Base-by-base conservation (phyloP, 2,329 filamentous ascomycete species). In the Botrytis cinerea region DNA sequence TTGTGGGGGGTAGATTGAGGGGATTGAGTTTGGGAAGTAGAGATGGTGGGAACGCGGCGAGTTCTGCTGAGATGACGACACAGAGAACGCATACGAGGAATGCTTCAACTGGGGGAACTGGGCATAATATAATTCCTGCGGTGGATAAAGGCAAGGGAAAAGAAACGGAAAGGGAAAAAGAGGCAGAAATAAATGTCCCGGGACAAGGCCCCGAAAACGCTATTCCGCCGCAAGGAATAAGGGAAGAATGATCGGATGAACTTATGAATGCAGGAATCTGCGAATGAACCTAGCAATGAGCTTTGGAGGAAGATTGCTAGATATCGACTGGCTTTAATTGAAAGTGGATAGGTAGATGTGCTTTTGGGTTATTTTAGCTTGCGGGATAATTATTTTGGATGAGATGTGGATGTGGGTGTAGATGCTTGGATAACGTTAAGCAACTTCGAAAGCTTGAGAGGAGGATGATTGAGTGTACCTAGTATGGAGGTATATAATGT, bases 1-100 rank as follows among this genome's bases (percentile, higher is more conserved):
- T 67, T 40, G 64, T 67, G 64, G 64, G 64, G 3, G 46, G 64
- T 3, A 38, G 64, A 16, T 54, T 67, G 5, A 67, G 46, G 16
- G 64, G 45, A 1, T 28, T 67, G 0, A 67, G 64, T 67, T 67
- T 54, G 9, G 64, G 64, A 1, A 38, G 25, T 22, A 51, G 64
- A 18, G 45, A 51, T 67, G 63, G 32, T 8, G 45, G 7, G 25
- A 16, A 51, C 25, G 28, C 6, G 22, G 12, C 22, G 28, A 57
- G n/a, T 40, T 1, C 18, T 35, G 20, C 5, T 48, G 28, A 0
- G 28, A 32, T 32, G 20, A 45, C 28, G n/a, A 7, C 22, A 10
- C 22, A 25, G 45, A 38, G 18, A 32, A 20, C 22, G 32, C 32
- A 51, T 38, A n/a, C 14, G 14, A 38, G 63, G 32, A n/a, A 67